A percentile compares a stretch with the other conserved stretches of the same genome.
These are phyloP conservation scores for Stentor roeselii DNA, from an alignment of 73 alveolate genomes.

Conservation along the genomic window DNA sequence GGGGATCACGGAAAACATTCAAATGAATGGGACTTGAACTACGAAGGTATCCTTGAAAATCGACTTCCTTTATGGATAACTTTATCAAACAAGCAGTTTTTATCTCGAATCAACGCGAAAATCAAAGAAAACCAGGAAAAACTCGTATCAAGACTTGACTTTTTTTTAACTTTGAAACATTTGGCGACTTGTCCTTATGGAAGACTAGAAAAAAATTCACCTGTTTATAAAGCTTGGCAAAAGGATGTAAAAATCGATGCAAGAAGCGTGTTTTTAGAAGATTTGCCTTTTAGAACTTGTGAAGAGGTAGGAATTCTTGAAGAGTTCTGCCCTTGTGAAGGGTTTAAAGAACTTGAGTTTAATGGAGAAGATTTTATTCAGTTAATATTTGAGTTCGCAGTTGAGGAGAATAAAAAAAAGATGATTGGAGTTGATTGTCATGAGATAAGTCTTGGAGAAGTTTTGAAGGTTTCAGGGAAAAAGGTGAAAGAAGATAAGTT, in stretches of 20 bases:
- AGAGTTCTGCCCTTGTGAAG: background rate
- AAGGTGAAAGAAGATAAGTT: background rate
- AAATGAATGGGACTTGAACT: background rate
- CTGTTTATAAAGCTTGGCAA: background rate
- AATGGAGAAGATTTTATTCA: background rate
- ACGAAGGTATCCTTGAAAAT: slow-evolving; percentile 14
- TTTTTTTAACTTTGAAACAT: background rate
- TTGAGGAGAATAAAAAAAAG: background rate
- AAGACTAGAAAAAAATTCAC: background rate
- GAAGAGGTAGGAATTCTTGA: background rate
- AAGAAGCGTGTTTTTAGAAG: background rate
- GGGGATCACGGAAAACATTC: slow-evolving; percentile 25
- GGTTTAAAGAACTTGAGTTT: background rate
- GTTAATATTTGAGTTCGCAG: background rate
- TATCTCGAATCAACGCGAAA: background rate
- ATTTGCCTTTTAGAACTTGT: background rate
- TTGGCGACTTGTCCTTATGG: slow-evolving; percentile 11
- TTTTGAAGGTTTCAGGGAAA: background rate
- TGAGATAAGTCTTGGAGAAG: background rate
- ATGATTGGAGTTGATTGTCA: background rate
- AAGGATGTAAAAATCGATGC: background rate
- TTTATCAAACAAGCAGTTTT: background rate
- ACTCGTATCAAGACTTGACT: background rate
- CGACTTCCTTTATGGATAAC: background rate
- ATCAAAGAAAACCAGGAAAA: background rate